Evolutionary conservation across 2,329 filamentous ascomycete species (phyloP).

Genomic region (Xylariaceae sp.): DNA sequence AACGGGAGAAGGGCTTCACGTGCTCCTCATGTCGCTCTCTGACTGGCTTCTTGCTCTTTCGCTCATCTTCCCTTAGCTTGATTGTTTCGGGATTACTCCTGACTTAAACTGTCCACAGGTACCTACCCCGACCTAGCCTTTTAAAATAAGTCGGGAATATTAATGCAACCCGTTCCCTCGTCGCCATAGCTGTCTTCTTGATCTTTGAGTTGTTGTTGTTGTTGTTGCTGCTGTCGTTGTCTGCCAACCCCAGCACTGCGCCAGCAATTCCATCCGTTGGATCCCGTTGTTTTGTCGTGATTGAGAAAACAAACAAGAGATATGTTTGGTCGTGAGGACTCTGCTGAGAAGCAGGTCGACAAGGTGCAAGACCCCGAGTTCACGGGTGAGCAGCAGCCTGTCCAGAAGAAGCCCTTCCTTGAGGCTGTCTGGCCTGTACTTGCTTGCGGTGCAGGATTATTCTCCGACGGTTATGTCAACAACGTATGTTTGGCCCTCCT

Average conservation of each 20-base stretch:
- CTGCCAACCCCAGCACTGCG: no score
- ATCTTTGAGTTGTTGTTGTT: no score
- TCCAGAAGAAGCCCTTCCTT: constrained; percentile 29
- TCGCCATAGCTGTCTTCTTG: no score
- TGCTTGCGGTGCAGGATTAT: constrained; percentile 83
- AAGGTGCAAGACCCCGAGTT: constrained; percentile 14
- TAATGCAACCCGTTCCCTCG: no score
- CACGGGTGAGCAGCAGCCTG: constrained; percentile 15
- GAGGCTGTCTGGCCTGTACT: constrained; percentile 59
- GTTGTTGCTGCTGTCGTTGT: no score
- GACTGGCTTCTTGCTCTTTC: neutral
- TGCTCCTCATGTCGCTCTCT: neutral
- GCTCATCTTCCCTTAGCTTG: neutral
- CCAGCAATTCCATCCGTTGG: no score
- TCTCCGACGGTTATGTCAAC: constrained; percentile 89
- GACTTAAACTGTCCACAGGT: no score
- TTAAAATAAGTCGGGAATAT: no score
- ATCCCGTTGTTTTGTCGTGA: neutral
- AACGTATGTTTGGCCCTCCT: constrained; percentile 47
- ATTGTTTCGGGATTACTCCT: no score
- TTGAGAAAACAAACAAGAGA: neutral
- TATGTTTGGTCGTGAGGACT: constrained; percentile 25
- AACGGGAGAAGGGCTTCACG: neutral
- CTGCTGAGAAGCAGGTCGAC: constrained; percentile 15
- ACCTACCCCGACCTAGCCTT: no score